Conservation (phyloP, 2,329 filamentous ascomycete species). For the Scorias spongiosa region DNA sequence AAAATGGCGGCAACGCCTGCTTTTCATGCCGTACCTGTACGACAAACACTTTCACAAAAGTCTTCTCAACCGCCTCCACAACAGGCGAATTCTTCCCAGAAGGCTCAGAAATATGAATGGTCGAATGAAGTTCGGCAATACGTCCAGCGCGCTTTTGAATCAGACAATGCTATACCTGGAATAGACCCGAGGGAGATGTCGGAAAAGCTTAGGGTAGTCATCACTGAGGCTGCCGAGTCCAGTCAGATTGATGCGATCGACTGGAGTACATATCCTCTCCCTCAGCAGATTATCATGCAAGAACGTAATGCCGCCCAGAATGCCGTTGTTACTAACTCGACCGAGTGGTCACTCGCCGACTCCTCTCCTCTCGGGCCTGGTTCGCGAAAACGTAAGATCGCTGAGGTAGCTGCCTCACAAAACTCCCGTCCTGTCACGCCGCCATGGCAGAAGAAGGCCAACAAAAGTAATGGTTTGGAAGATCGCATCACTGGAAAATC, state of each 20-base stretch:
- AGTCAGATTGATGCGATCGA: slow-evolving; percentile 58
- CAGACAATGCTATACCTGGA: slow-evolving; percentile 39
- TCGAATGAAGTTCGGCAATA: slow-evolving; percentile 70
- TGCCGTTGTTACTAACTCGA: slow-evolving; percentile 16
- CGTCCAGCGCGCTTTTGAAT: slow-evolving; percentile 69
- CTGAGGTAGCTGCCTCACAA: slow-evolving; percentile 38
- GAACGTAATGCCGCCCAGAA: slow-evolving; percentile 41
- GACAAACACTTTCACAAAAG: slow-evolving; percentile 23
- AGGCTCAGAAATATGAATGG: slow-evolving; percentile 40
- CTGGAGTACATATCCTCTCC: slow-evolving; percentile 72
- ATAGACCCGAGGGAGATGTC: slow-evolving; percentile 55
- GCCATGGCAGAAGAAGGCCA: slow-evolving; percentile 64
- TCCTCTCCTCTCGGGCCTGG: slow-evolving; percentile 4
- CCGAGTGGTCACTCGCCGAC: slow-evolving; percentile 2
- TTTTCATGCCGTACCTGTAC: slow-evolving; percentile 31
- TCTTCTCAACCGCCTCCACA: slow-evolving; percentile 6
- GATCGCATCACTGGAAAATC: slow-evolving; percentile 56
- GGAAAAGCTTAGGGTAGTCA: slow-evolving; percentile 68
- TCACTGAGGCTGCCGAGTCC: slow-evolving; percentile 64
- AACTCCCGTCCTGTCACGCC: slow-evolving; percentile 37
- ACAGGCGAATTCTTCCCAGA: slow-evolving; percentile 26
- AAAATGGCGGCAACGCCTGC: slow-evolving; percentile 22
- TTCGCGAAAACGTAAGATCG: slow-evolving; percentile 71
- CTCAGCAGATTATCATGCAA: slow-evolving; percentile 65
- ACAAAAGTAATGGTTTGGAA: slow-evolving; percentile 43